Conservation (phyloP, 305 asterid species). For the Solanum hybrid region DNA sequence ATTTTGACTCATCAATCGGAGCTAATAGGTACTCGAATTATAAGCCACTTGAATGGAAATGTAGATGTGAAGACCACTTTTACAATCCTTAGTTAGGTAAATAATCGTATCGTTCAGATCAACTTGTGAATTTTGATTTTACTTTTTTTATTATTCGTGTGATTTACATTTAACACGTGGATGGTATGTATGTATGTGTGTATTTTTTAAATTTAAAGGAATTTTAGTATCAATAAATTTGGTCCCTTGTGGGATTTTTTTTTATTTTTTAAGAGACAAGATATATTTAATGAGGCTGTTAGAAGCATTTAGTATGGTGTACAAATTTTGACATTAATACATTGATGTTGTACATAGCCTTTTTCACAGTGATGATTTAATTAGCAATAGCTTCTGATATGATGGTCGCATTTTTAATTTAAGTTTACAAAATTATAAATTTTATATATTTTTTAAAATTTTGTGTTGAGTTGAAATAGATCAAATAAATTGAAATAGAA, state of each 20-base stretch:
- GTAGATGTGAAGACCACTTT: conserved; percentile 68
- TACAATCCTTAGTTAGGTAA: conserved; percentile 44
- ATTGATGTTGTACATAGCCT: neutral
- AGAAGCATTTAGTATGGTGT: neutral
- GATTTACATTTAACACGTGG: neutral
- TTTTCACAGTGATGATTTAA: neutral
- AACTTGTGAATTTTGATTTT: neutral
- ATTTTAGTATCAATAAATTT: neutral
- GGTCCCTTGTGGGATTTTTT: neutral
- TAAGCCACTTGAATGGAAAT: conserved; percentile 96
- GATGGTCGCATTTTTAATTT: no score
- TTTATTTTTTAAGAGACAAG: neutral
- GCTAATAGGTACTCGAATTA: conserved; percentile 81
- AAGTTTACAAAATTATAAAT: no score
- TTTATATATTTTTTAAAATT: no score
- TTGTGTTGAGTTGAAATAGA: no score
- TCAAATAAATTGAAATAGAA: no score
- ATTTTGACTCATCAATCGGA: conserved; percentile 17
- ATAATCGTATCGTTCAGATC: neutral
- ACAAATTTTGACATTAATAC: neutral
- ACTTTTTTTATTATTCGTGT: neutral
- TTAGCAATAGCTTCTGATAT: neutral
- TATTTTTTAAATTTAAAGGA: neutral
- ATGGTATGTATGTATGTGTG: neutral
- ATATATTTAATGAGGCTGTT: neutral